Conservation (phyloP, 371 early-diverging fungal species). For the Mucor irregularis region DNA sequence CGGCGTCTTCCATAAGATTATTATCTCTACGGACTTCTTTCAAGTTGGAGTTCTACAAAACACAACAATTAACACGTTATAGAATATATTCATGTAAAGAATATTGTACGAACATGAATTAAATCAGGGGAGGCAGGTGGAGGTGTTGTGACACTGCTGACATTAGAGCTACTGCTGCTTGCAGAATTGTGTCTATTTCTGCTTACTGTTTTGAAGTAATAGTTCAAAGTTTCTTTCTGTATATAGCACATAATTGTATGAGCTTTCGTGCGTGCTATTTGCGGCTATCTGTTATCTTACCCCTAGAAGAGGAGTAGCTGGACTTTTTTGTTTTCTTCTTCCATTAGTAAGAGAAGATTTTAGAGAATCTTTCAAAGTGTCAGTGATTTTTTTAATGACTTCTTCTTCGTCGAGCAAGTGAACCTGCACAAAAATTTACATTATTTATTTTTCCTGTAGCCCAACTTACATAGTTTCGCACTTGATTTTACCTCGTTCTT, state of each 20-base stretch:
- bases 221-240: not conserved
- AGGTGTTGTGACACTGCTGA: not conserved
- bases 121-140: not conserved
- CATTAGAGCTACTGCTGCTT: not conserved
- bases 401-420: constrained; percentile 81
- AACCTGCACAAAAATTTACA: constrained; percentile 47
- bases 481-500: constrained; percentile 50
- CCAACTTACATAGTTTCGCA: not conserved
- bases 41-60: too few species aligned
- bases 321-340: not conserved
- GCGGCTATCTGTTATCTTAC: too few species aligned
- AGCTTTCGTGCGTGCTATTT: too few species aligned
- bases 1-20: too few species aligned
- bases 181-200: not conserved
- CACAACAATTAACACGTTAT: too few species aligned
- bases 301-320: not conserved
- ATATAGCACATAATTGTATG: not conserved
- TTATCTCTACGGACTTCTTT: too few species aligned
- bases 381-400: constrained; percentile 50
- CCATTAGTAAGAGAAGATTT: constrained; percentile 15
- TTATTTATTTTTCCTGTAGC: too few species aligned
- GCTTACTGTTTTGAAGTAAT: constrained; percentile 6
- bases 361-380: constrained; percentile 45
- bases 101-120: not conserved
- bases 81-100: too few species aligned